Evolutionary conservation across 208 protist genomes (phyloP).

Genomic region (Wallacemonas sp.): DNA sequence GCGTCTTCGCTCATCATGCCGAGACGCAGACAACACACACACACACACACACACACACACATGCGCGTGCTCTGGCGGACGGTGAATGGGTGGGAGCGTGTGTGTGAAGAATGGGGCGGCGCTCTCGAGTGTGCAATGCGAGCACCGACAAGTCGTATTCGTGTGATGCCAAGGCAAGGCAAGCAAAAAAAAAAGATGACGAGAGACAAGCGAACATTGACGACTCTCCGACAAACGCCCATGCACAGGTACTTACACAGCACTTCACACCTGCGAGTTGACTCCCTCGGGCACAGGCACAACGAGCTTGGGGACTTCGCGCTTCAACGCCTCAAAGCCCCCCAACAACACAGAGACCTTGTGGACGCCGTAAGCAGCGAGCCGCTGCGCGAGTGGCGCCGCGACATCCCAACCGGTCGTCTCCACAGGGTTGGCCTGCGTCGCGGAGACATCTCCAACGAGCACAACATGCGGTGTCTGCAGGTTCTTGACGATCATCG

Average conservation of each 20-base stretch:
- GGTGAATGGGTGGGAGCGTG: no score
- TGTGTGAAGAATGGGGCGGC: no score
- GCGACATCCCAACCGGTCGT: constrained; percentile 20
- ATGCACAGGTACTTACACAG: not conserved
- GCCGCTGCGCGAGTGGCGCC: constrained; percentile 41
- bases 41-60: no score
- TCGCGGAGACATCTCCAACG: not conserved
- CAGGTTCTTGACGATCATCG: constrained; percentile 26
- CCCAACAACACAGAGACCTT: constrained; percentile 65
- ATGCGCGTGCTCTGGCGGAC: no score
- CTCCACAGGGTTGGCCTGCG: not conserved
- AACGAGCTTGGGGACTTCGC: constrained; percentile 39
- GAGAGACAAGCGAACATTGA: not conserved
- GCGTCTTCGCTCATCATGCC: no score
- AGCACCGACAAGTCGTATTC: no score
- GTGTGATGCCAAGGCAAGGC: not conserved
- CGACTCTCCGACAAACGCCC: not conserved
- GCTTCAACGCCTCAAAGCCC: constrained; percentile 37
- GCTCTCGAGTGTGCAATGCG: no score
- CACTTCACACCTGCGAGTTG: constrained; percentile 3
- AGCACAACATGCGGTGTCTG: constrained; percentile 40
- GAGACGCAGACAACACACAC: no score
- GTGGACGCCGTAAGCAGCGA: constrained; percentile 48
- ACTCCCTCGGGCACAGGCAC: constrained; percentile 10
- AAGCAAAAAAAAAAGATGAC: not conserved